Base-by-base conservation (phyloP, 2,329 filamentous ascomycete genomes). In the Hymenoscyphus scutula region DNA sequence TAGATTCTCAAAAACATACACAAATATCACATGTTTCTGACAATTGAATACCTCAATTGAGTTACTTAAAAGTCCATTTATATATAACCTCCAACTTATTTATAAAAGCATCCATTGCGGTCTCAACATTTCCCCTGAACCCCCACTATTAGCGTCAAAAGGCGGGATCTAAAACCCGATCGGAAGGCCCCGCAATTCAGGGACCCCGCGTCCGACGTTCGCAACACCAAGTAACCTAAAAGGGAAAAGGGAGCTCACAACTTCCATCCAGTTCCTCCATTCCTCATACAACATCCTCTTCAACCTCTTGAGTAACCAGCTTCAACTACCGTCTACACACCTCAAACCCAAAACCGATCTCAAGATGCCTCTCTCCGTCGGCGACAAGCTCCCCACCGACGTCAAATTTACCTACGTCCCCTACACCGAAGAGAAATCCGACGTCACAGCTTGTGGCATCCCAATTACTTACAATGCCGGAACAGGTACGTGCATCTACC, bases 361-460 rank as follows among this genome's bases (percentile, higher is more conserved):
- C 51, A 69, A 58, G 30, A 70, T 73, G 68, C 57, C 71, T 65
- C 64, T 71, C 61, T 72, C 93, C 77, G 84, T 84, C 75, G 93
- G 93, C 74, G 91, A 96, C 77, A 81, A 81, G 76, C 94, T 98
- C 83, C 93, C 93, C 70, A 80, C 87, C 70, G 89, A 84, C 71
- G 88, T 96, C 65, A 82, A 82, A 77, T 97, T 97, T 83, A 89
- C 86, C 73, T 95, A 93, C 83, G 85, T 95, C 69, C 89, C 91
- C 65, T 91, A 91, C 77, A 84, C 86, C 15, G 80, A 84, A 62
- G 90, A 94, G 71, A 84, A 80, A 58, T 80, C 84, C 67, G 82
- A 84, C 69, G 84, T 96, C 71, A 90, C 85, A 60, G 81, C 84
- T 66, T 97, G 93, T 77, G 92, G 92, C 69, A 83, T 89, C 63